A percentile compares a stretch with the other conserved stretches of the same genome.
Conservation (phyloP, 2,329 filamentous ascomycete genomes). For the Calonectria honghensis region DNA sequence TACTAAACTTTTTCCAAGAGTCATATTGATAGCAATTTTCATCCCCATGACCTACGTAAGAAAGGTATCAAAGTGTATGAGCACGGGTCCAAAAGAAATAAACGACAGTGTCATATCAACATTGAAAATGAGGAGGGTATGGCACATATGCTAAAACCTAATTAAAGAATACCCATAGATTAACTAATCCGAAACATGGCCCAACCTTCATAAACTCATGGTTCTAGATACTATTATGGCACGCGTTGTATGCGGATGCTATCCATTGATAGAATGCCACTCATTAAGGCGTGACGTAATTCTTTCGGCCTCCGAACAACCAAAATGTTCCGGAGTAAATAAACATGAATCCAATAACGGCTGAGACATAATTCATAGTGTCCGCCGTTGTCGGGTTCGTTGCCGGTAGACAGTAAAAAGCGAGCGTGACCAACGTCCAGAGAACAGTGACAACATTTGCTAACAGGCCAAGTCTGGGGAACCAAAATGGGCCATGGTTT, state of each 20-base stretch:
- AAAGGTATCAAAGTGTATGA: no score
- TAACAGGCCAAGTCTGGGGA: conserved; percentile 3
- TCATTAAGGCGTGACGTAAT: conserved; percentile 10
- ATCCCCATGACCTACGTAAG: not conserved
- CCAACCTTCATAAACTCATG: not conserved
- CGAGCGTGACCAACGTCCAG: not conserved
- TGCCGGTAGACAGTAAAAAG: conserved; percentile 21
- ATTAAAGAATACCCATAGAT: not conserved
- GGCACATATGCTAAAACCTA: no score
- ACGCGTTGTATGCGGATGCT: fast-evolving
- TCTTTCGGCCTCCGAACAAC: conserved; percentile 2
- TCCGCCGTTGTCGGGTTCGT: not conserved
- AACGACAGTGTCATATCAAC: no score
- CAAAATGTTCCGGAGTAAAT: conserved; percentile 20
- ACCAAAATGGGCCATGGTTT: conserved; percentile 21
- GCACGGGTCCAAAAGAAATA: no score
- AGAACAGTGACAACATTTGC: conserved; percentile 19
- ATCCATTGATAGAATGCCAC: not conserved
- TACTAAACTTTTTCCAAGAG: not conserved
- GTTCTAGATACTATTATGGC: not conserved
- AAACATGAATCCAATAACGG: conserved; percentile 20
- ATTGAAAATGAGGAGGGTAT: no score
- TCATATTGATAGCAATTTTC: not conserved
- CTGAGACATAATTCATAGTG: conserved; percentile 24
- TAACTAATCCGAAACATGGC: not conserved